Percentiles rank a stretch among this genome's conserved stretches.
Conservation (phyloP, 1,284 basidiomycete species). For the Apiotrichum gamsii region DNA sequence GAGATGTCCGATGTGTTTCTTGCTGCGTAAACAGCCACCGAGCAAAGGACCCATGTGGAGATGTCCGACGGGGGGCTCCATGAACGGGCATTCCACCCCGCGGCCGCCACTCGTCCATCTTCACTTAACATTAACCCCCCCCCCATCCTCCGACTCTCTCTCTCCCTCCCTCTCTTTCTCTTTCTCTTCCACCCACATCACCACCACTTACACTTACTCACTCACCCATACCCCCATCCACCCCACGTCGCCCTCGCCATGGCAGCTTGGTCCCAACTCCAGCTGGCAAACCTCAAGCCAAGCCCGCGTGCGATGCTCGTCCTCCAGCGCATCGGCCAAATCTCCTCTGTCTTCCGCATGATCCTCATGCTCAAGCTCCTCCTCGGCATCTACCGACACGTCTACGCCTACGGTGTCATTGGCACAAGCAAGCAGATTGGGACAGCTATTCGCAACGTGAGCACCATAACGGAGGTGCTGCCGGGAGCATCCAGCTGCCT, state of each 20-base stretch:
- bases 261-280: conserved; percentile 14
- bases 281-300: conserved; percentile 1
- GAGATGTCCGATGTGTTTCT: no score
- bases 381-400: conserved; percentile 52
- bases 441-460: conserved; percentile 27
- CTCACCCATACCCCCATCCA: background rate
- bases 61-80: no score
- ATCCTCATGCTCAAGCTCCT: conserved; percentile 17
- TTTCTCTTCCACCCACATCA: background rate
- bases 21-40: no score
- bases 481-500: background rate
- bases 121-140: no score
- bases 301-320: conserved; percentile 8
- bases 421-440: conserved; percentile 30
- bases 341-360: conserved; percentile 12
- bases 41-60: no score
- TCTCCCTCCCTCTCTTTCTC: background rate
- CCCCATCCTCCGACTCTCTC: no score
- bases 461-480: conserved; percentile 1
- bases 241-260: conserved; percentile 5
- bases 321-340: conserved; percentile 7
- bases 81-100: no score
- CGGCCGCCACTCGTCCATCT: no score
- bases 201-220: background rate
- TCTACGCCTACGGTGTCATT: conserved; percentile 64